These are phyloP conservation scores for Trametopsis cervina DNA, from an alignment of 768 basidiomycete species.

Conservation along the genomic window DNA sequence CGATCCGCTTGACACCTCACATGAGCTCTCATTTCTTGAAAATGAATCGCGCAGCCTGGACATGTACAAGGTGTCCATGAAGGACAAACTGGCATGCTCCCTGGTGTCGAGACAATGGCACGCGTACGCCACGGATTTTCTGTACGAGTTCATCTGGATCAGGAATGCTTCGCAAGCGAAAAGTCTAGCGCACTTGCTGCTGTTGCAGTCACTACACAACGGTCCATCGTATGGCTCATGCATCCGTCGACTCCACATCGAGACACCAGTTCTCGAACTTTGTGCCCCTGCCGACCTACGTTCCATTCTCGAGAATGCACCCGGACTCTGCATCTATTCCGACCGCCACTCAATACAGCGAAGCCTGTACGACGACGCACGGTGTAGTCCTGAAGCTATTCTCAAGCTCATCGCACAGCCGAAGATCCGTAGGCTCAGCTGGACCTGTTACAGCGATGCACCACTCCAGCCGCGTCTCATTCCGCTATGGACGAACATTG, in stretches of 20 bases:
- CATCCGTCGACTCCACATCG: constrained; percentile 63
- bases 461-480: constrained; percentile 49
- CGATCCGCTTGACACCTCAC: constrained; percentile 40
- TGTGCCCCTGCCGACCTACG: constrained; percentile 61
- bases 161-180: constrained; percentile 44
- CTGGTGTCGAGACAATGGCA: constrained; percentile 54
- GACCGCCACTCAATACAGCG: constrained; percentile 62
- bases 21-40: constrained; percentile 54
- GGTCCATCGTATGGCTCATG: constrained; percentile 32
- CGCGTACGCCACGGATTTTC: constrained; percentile 41
- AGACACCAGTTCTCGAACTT: constrained; percentile 57
- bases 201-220: constrained; percentile 35
- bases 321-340: constrained; percentile 50
- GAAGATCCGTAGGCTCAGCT: constrained; percentile 52
- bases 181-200: constrained; percentile 35
- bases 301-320: constrained; percentile 61
- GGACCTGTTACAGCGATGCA: constrained; percentile 68
- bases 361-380: constrained; percentile 37
- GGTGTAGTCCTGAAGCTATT: constrained; percentile 48
- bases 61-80: constrained; percentile 42
- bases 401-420: constrained; percentile 53
- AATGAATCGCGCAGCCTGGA: constrained; percentile 30
- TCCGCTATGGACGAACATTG: constrained; percentile 44
- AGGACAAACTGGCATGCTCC: constrained; percentile 41
- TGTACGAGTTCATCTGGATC: constrained; percentile 72